Conservation (phyloP, 2,329 filamentous ascomycete genomes). For the Seiridium unicorne region DNA sequence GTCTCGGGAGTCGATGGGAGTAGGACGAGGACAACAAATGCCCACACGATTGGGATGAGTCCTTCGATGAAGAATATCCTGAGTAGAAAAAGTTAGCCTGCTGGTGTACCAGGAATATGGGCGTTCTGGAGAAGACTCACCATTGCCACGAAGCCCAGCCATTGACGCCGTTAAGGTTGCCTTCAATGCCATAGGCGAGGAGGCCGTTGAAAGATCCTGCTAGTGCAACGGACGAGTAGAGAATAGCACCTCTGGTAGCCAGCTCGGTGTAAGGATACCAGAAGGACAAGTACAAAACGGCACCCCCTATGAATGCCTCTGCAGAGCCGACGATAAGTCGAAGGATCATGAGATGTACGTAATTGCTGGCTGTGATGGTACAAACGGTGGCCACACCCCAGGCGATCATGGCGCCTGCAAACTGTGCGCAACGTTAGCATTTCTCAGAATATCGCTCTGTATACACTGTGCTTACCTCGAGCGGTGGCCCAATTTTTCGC, state of each 20-base stretch:
- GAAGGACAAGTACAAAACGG: constrained; percentile 23
- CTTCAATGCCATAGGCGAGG: constrained; percentile 19
- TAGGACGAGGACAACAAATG: constrained; percentile 16
- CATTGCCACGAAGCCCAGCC: constrained; percentile 22
- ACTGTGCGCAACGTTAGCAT: constrained; percentile 6
- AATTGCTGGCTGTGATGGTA: constrained; percentile 15
- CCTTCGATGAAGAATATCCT: constrained; percentile 21
- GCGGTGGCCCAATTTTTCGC: constrained; percentile 18
- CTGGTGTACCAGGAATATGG: no score
- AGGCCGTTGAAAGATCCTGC: constrained; percentile 23
- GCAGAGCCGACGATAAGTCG: constrained; percentile 19
- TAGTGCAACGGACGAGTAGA: constrained; percentile 18
- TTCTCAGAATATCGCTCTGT: not conserved
- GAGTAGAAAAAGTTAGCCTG: not conserved
- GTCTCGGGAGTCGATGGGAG: constrained; percentile 16
- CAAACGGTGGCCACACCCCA: constrained; percentile 22
- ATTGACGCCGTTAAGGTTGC: constrained; percentile 17
- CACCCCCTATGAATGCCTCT: constrained; percentile 22
- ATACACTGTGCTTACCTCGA: constrained; percentile 11
- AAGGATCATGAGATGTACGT: constrained; percentile 14
- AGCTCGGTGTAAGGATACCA: constrained; percentile 23
- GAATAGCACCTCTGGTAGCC: constrained; percentile 20
- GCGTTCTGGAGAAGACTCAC: not conserved
- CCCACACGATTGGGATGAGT: constrained; percentile 17
- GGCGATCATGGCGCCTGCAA: constrained; percentile 11